Base-by-base conservation (phyloP, 805 yeast species). In the Kockiozyma suomiensis region DNA sequence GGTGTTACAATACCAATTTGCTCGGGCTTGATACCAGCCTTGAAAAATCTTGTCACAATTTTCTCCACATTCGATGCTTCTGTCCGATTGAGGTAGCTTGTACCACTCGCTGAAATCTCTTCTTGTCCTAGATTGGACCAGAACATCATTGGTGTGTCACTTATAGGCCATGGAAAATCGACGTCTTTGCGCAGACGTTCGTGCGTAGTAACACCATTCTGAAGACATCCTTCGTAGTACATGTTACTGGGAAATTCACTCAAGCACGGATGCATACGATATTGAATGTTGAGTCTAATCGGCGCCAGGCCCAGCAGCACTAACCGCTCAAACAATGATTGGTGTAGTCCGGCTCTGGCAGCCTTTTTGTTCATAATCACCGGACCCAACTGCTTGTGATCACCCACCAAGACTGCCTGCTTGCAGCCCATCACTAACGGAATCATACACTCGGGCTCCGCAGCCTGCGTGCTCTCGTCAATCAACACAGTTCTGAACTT, bases 1-100 rank as follows among this genome's bases (percentile, higher is more conserved):
- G 97, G 97, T 4, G 97, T 92, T 58, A 92, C 86, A 41, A 92
- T 87, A 72, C 97, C 97, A 70, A 92, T 92, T 71, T 90, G 93
- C 25, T 79, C 79, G 0, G 97, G 93, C 51, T 78, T 73, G 12
- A 92, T 82, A 19, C 96, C 97, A 64, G 88, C 91, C 64, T 79
- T 81, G 71, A 90, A 87, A 52, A 90, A 77, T 62, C 81, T 77
- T 0, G 93, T 84, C 46, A 92, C 84, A 30, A 88, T 78, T 70
- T 87, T 85, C 71, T 90, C 97, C 69, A 90, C 88, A 68, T 86
- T 88, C 85, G 87, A 84, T 0, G 97, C 97, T 74, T 92, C 97
- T 37, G 88, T 85, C 65, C 97, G 79, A 74, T 92, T 92, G 67
- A 92, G 78, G 69, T 79, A 91, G 7, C 96, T 87, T 4, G 87